phyloP scores from a whole-genome alignment of 2,329 filamentous ascomycete genomes.

The Penicillium olsonii region DNA sequence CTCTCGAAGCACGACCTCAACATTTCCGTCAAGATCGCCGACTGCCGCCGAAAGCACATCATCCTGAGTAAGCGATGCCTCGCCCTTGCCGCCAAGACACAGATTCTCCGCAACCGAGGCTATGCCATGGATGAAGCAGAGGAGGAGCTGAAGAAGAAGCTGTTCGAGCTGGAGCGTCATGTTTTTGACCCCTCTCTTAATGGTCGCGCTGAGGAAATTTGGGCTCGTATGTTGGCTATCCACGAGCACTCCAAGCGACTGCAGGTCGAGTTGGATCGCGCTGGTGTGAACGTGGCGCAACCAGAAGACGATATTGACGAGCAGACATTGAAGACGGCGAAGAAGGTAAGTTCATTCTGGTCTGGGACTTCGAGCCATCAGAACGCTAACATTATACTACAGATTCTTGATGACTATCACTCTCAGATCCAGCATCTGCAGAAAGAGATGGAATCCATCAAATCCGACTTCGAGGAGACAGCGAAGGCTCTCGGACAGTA shows the following conservation, averaged over 20 bases:
- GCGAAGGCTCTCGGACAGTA: slow-evolving; percentile 41
- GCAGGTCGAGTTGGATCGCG: slow-evolving; percentile 61
- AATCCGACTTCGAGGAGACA: slow-evolving; percentile 61
- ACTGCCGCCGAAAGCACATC: slow-evolving; percentile 61
- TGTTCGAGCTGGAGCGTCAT: slow-evolving; percentile 58
- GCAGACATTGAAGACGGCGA: slow-evolving; percentile 59
- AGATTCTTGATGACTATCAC: slow-evolving; percentile 55
- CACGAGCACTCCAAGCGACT: slow-evolving; percentile 60
- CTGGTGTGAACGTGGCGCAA: slow-evolving; percentile 47
- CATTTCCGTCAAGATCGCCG: slow-evolving; percentile 59
- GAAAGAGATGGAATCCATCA: slow-evolving; percentile 61
- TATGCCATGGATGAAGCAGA: slow-evolving; percentile 67
- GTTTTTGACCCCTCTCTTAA: slow-evolving; percentile 62
- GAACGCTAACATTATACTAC: slow-evolving; percentile 15
- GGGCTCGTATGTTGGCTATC: slow-evolving; percentile 66
- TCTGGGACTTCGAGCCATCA: slow-evolving; percentile 29
- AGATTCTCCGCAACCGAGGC: slow-evolving; percentile 63
- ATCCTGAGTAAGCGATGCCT: slow-evolving; percentile 62
- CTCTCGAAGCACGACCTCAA: slow-evolving; percentile 63
- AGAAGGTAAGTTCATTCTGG: slow-evolving; percentile 53
- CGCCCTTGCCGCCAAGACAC: slow-evolving; percentile 63
- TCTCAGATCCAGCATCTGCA: slow-evolving; percentile 58
- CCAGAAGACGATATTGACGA: slow-evolving; percentile 55
- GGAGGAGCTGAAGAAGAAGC: slow-evolving; percentile 63
- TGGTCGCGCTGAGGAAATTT: slow-evolving; percentile 65